A percentile compares a stretch with the other conserved stretches of the same genome.
Evolutionary conservation across 148 eudicot species (phyloP).

Genomic region (Chenopodium quinoa): DNA sequence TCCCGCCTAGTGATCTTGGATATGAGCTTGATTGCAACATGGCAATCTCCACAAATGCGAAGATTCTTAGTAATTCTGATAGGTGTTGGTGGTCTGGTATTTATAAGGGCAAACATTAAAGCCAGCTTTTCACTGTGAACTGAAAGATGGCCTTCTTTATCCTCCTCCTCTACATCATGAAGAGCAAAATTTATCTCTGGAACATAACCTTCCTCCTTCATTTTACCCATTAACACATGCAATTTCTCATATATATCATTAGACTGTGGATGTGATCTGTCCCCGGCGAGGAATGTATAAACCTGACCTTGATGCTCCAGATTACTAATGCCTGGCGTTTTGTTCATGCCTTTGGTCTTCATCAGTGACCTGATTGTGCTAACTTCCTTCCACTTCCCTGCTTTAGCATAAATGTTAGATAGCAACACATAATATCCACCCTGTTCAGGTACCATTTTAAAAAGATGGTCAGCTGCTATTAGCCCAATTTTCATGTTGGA

Average conservation of each 20-base stretch:
- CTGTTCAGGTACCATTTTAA: slow-evolving; percentile 54
- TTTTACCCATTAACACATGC: slow-evolving; percentile 51
- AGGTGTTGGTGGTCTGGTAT: slow-evolving; percentile 34
- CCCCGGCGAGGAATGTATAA: slow-evolving; percentile 66
- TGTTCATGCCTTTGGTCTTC: slow-evolving; percentile 59
- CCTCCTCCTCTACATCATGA: slow-evolving; percentile 83
- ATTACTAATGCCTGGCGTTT: slow-evolving; percentile 62
- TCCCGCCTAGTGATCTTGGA: slow-evolving; percentile 57
- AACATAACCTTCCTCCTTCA: slow-evolving; percentile 66
- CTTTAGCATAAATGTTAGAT: slow-evolving; percentile 72
- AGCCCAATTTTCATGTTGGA: slow-evolving; percentile 51
- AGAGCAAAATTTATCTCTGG: slow-evolving; percentile 61
- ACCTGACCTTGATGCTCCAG: slow-evolving; percentile 49
- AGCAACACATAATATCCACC: slow-evolving; percentile 62
- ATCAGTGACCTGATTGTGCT: slow-evolving; percentile 46
- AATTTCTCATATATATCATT: slow-evolving; percentile 59
- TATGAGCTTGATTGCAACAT: slow-evolving; percentile 58
- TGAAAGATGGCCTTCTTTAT: slow-evolving; percentile 57
- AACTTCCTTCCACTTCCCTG: slow-evolving; percentile 70
- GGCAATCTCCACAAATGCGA: slow-evolving; percentile 83
- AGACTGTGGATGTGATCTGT: slow-evolving; percentile 55
- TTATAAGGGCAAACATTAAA: slow-evolving; percentile 55
- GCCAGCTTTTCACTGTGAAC: slow-evolving; percentile 81
- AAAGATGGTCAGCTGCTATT: slow-evolving; percentile 57
- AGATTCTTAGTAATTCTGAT: slow-evolving; percentile 70